Percentiles rank a stretch among this genome's conserved stretches.
phyloP scores from a whole-genome alignment of 2,329 filamentous ascomycete species.

The Diplodia sapinea region DNA sequence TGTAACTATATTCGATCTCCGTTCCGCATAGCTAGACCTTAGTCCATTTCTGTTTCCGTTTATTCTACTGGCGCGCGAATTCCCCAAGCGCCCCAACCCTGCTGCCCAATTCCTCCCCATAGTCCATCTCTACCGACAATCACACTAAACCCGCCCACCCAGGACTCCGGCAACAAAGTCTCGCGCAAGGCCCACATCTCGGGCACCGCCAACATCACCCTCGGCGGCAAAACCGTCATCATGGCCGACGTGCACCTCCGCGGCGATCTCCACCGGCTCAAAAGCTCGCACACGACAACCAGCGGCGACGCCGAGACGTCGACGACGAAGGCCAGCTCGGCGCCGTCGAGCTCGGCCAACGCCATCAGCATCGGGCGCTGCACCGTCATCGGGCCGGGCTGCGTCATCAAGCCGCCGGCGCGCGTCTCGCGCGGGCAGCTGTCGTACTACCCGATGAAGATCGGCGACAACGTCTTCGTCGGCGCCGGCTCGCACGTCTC shows the following conservation, averaged over 20 bases:
- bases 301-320: background rate
- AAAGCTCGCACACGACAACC: conserved; percentile 40
- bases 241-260: conserved; percentile 94
- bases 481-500: conserved; percentile 75
- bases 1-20: background rate
- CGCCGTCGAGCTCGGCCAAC: conserved; percentile 43
- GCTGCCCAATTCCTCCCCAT: background rate
- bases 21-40: background rate
- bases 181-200: conserved; percentile 89
- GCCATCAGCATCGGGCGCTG: conserved; percentile 90
- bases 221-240: conserved; percentile 92
- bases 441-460: conserved; percentile 86
- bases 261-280: conserved; percentile 74
- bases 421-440: conserved; percentile 77
- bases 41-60: background rate
- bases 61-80: background rate
- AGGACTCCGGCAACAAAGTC: conserved; percentile 99
- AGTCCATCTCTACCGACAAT: background rate
- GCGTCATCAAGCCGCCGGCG: conserved; percentile 80
- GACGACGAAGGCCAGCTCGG: conserved; percentile 36
- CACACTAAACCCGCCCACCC: conserved; percentile 12
- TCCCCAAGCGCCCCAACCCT: background rate
- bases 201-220: conserved; percentile 96
- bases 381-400: conserved; percentile 82
- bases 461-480: conserved; percentile 94